Conservation (phyloP, 2,329 filamentous ascomycete genomes). For the Aspergillus sp. region DNA sequence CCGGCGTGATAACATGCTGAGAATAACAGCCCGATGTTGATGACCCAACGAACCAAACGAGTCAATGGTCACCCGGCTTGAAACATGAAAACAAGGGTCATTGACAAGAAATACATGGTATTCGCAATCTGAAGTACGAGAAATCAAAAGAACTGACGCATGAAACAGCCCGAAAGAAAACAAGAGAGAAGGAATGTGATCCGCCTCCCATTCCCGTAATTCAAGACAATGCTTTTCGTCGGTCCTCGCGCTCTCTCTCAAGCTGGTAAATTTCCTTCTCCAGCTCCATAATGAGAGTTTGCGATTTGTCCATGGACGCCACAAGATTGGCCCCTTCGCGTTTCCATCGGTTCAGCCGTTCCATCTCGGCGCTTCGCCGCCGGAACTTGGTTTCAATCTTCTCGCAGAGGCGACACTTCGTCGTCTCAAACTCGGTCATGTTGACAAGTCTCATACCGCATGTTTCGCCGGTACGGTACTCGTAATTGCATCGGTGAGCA, state of each 20-base stretch:
- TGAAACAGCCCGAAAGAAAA: constrained; percentile 15
- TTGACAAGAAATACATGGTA: constrained; percentile 14
- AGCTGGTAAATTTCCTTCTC: constrained; percentile 67
- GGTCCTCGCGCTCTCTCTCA: constrained; percentile 52
- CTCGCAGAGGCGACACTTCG: constrained; percentile 79
- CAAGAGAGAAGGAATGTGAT: constrained; percentile 8
- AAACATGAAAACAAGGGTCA: constrained; percentile 26
- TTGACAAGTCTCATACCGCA: constrained; percentile 91
- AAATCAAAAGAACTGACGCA: constrained; percentile 1
- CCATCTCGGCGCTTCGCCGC: constrained; percentile 68
- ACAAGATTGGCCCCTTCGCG: constrained; percentile 62
- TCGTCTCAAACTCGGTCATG: constrained; percentile 61
- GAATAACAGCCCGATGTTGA: constrained; percentile 25
- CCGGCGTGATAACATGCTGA: constrained; percentile 20
- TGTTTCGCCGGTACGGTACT: constrained; percentile 93
- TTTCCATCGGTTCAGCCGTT: constrained; percentile 74
- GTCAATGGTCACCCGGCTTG: constrained; percentile 17
- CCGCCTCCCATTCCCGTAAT: background rate
- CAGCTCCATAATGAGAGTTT: constrained; percentile 69
- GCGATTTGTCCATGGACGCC: constrained; percentile 64
- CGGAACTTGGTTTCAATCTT: constrained; percentile 84
- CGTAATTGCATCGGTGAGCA: constrained; percentile 86
- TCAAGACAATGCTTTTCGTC: constrained; percentile 30
- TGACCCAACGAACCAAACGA: constrained; percentile 19
- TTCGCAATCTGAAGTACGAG: background rate